A percentile compares a stretch with the other conserved stretches of the same genome.
phyloP scores from a whole-genome alignment of 495 filamentous ascomycete species.

The Pyrenula massariospora region DNA sequence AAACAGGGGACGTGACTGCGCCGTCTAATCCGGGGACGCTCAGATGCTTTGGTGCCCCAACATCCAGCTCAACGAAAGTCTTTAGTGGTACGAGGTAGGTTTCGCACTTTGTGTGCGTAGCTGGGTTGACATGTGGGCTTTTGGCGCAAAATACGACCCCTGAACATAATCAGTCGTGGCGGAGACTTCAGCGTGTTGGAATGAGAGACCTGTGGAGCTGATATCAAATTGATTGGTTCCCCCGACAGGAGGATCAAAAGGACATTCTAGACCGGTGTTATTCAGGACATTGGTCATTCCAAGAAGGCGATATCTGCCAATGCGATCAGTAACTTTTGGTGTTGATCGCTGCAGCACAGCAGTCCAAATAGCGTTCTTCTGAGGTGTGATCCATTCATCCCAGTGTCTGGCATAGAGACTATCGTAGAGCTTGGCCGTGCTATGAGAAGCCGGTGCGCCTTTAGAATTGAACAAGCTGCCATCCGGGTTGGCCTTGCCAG shows the following conservation, averaged over 20 bases:
- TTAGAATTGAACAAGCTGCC: constrained; percentile 44
- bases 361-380: constrained; percentile 63
- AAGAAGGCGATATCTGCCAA: constrained; percentile 32
- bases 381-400: constrained; percentile 48
- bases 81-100: constrained; percentile 46
- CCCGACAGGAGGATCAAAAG: constrained; percentile 45
- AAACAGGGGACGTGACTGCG: constrained; percentile 62
- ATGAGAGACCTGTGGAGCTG: constrained; percentile 15
- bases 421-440: constrained; percentile 41
- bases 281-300: constrained; percentile 36
- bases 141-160: constrained; percentile 65
- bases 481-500: constrained; percentile 43
- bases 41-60: neutral
- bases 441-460: constrained; percentile 37
- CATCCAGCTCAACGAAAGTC: neutral
- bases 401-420: constrained; percentile 50
- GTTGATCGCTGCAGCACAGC: constrained; percentile 43
- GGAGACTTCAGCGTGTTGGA: neutral
- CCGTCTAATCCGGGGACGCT: constrained; percentile 40
- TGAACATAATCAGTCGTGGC: neutral
- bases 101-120: constrained; percentile 70
- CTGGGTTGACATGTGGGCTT: constrained; percentile 66
- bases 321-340: constrained; percentile 20
- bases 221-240: constrained; percentile 49
- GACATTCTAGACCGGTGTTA: constrained; percentile 31